These are phyloP conservation scores for Rhypophila decipiens DNA, from an alignment of 495 filamentous ascomycete species.

Conservation along the genomic window DNA sequence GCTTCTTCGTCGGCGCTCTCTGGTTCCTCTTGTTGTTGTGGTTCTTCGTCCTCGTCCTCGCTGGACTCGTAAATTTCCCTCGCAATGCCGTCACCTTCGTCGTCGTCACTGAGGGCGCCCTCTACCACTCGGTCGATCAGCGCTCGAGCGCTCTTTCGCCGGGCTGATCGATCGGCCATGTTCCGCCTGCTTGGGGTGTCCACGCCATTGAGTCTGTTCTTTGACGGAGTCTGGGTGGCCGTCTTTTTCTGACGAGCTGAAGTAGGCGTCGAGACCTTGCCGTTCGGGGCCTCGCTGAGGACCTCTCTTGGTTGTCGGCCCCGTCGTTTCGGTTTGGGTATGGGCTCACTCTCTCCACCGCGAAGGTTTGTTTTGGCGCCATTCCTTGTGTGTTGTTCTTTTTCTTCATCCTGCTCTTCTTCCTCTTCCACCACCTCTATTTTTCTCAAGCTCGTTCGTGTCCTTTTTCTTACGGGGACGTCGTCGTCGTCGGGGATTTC, in stretches of 20 bases:
- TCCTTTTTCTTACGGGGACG: conserved; percentile 12
- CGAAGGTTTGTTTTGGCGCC: background rate
- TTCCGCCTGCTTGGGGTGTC: conserved; percentile 51
- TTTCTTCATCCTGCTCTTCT: background rate
- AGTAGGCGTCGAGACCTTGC: conserved; percentile 24
- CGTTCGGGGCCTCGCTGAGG: conserved; percentile 7
- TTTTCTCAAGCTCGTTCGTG: background rate
- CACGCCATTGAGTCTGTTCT: conserved; percentile 27
- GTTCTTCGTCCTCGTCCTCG: conserved; percentile 45
- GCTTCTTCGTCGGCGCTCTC: conserved; percentile 28
- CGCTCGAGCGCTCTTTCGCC: conserved; percentile 73
- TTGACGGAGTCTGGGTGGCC: conserved; percentile 29
- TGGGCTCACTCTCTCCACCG: conserved; percentile 8
- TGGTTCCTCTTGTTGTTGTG: conserved; percentile 21
- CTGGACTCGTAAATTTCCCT: conserved; percentile 60
- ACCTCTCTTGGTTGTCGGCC: conserved; percentile 19
- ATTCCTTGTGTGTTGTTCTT: background rate
- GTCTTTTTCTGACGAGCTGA: conserved; percentile 19
- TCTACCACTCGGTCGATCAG: conserved; percentile 59
- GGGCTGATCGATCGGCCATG: conserved; percentile 75
- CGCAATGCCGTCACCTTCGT: conserved; percentile 66
- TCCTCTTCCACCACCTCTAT: background rate
- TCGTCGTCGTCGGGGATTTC: conserved; percentile 22
- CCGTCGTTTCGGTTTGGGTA: conserved; percentile 15
- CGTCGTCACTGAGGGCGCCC: conserved; percentile 64